Evolutionary conservation across 441 rosid genomes (phyloP), one percentile per base, ranked within the genome.

Genomic region (Corymbia citriodora): DNA sequence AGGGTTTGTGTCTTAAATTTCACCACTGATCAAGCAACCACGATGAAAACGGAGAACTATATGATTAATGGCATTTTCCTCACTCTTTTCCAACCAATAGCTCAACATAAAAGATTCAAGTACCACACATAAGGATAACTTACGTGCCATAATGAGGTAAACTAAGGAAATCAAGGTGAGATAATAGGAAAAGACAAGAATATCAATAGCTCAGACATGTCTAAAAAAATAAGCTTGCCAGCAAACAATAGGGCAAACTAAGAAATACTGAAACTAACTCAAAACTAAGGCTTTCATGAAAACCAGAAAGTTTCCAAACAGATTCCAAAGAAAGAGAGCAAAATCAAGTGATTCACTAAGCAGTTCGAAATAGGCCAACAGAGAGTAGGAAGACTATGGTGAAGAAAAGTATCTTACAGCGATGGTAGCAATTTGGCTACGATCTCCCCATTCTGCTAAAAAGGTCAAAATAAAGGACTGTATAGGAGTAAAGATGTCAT

Each of bases 371-470:
- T 79, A 79, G 85, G 50, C 52, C 85, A 45, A 72, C 85, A 45
- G 52, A 88, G 17, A 83, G 40, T 18, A 48, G 27, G 68, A 88
- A 55, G 68, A 87, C 31, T 33, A 27, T 59, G 50, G n/a, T 40
- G 45, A 91, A 82, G 53, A 33, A 40, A 89, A 82, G 89, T 48
- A 83, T 89, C 99, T 97, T 95, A 98, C 99, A 90, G 99, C 99
- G 90, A 98, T 98, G 92, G 99, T 98, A 83, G 99, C 99, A 45
- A 98, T 98, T 94, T 98, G 99, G 95, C 99, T 98, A 87, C 99
- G 98, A 90, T 98, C 99, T 3, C 99, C 99, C 99, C 99, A 98
- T 94, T 97, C 99, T 9, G 99, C 99, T 87, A 98, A 94, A 92
- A 98, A 98, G 55, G 99, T 98, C 91, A 98, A 90, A 89, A 98